Conservation (phyloP, 2,329 filamentous ascomycete species). For the Aspergillus uvarum region DNA sequence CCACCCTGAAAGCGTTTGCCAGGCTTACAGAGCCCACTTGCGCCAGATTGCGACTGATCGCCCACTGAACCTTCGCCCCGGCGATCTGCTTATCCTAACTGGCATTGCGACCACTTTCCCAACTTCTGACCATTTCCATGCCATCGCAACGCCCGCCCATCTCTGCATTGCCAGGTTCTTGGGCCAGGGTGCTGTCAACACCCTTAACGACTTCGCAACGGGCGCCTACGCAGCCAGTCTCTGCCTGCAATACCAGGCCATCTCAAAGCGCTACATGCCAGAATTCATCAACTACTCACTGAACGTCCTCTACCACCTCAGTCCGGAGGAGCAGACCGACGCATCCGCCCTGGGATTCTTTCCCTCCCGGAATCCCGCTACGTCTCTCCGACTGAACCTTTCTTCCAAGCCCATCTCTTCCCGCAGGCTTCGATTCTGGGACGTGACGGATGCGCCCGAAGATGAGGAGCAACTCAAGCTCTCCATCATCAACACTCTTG, state of each 20-base stretch:
- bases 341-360: conserved; percentile 53
- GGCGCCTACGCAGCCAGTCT: conserved; percentile 80
- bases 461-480: conserved; percentile 52
- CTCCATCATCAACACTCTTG: conserved; percentile 61
- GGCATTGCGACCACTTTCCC: conserved; percentile 84
- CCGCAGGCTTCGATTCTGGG: conserved; percentile 59
- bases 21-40: conserved; percentile 74
- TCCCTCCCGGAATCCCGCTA: conserved; percentile 59
- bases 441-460: conserved; percentile 45
- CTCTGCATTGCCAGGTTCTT: conserved; percentile 82
- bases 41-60: conserved; percentile 53
- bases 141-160: conserved; percentile 86
- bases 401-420: conserved; percentile 34
- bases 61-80: conserved; percentile 55
- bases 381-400: conserved; percentile 50
- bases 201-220: conserved; percentile 64
- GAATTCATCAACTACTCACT: conserved; percentile 80
- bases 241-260: conserved; percentile 74
- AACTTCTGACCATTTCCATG: conserved; percentile 95
- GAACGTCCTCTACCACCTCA: conserved; percentile 68
- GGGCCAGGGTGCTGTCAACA: conserved; percentile 69
- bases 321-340: conserved; percentile 54
- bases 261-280: conserved; percentile 84
- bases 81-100: conserved; percentile 80
- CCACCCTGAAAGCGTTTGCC: conserved; percentile 74